Evolutionary conservation across 768 basidiomycete species (phyloP), one percentile per base, ranked within the genome.

Genomic region (Amyloporia xantha): DNA sequence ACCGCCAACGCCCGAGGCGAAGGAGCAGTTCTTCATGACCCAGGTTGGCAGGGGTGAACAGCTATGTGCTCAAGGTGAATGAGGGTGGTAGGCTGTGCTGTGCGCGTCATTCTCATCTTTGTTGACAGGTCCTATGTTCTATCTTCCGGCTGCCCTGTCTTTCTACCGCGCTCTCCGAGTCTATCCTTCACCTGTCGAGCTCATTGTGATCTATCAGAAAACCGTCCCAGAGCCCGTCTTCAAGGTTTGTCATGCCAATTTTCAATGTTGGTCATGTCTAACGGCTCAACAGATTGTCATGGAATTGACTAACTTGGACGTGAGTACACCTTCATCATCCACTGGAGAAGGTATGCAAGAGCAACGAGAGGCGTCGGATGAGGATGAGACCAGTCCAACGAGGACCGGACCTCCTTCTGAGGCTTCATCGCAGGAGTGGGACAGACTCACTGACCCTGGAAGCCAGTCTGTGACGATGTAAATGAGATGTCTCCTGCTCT

Each of bases 81-180:
- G n/a, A 52, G 2, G 12, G 17, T 36, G 38, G 12, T 17, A 19
- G 13, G 9, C 6, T 39, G 17, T n/a, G n/a, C n/a, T n/a, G n/a
- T n/a, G n/a, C 7, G 38, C 19, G 20, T 44, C 11, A 19, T 13
- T 44, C 9, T 7, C 41, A 42, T 25, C 41, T 23, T 5, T 41
- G 26, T 17, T 44, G 44, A n/a, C 19, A 45, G 44, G 44, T 5
- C 44, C 35, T 27, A 11, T 75, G 23, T 85, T 82, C 68, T 70
- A 85, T 62, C 74, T 97, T 23, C 76, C 82, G 10, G 84, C 94
- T 17, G 94, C 96, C 36, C 67, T 90, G 62, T 79, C 83, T 36
- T 98, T 98, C 79, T 99, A 84, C 78, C 80, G 91, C 43, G 94
- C 92, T 1, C 81, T 98, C 50, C 77, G 86, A 47, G 92, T 96